These are phyloP conservation scores for Coprinopsis sp. DNA, from an alignment of 768 basidiomycete genomes.

Conservation along the genomic window DNA sequence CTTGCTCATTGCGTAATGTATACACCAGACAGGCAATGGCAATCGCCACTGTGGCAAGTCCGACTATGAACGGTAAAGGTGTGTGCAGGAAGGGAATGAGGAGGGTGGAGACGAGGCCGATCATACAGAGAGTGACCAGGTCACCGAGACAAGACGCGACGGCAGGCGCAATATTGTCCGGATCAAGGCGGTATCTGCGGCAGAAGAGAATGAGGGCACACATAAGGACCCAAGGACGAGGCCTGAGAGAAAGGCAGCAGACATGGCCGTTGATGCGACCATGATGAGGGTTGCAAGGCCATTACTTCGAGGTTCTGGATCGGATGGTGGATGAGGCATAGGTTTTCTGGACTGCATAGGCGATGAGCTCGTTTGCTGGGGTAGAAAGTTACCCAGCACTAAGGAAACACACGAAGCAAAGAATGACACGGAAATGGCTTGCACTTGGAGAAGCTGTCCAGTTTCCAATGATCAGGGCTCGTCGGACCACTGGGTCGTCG, in stretches of 20 bases:
- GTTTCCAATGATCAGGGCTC: conserved; percentile 73
- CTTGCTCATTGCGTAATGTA: conserved; percentile 63
- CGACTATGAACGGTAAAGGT: conserved; percentile 55
- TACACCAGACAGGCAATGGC: conserved; percentile 46
- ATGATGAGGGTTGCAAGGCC: conserved; percentile 52
- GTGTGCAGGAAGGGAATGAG: conserved; percentile 66
- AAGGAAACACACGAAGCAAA: conserved; percentile 79
- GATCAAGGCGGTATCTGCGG: conserved; percentile 71
- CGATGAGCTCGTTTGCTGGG: conserved; percentile 21
- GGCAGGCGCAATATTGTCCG: conserved; percentile 97
- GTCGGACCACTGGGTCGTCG: conserved; percentile 61
- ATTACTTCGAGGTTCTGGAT: conserved; percentile 23
- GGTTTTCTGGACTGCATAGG: conserved; percentile 20
- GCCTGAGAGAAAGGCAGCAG: conserved; percentile 73
- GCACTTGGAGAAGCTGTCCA: conserved; percentile 86
- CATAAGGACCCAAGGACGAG: conserved; percentile 91
- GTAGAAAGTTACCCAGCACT: conserved; percentile 61
- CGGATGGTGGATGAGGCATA: conserved; percentile 16
- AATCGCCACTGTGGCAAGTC: conserved; percentile 44
- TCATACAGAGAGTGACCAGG: conserved; percentile 79
- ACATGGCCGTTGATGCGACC: conserved; percentile 75
- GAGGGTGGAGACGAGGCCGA: conserved; percentile 70
- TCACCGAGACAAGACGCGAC: conserved; percentile 92
- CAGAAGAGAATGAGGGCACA: conserved; percentile 76
- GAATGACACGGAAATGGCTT: conserved; percentile 85